Conservation (phyloP, 352 stramenopile species). For the Pythium biforme region DNA sequence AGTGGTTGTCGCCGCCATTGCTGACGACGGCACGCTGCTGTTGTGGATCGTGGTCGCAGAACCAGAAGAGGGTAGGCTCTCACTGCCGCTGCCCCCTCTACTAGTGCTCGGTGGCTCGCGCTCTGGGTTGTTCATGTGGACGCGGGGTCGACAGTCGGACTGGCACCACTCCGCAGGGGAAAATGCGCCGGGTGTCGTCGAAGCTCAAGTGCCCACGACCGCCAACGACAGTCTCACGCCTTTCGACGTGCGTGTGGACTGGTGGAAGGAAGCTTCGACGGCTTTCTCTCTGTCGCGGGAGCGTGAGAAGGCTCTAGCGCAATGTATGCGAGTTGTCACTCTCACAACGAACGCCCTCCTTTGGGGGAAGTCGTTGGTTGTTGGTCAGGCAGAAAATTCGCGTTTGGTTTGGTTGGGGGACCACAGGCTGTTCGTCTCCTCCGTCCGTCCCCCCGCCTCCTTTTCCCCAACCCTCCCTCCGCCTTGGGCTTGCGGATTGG, state of each 20-base stretch:
- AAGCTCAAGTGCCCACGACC: neutral
- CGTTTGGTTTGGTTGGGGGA: constrained; percentile 22
- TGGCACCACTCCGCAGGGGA: too few species aligned
- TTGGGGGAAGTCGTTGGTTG: constrained; percentile 22
- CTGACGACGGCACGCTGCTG: constrained; percentile 17
- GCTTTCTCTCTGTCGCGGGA: neutral
- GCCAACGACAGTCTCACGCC: neutral
- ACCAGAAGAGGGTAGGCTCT: constrained; percentile 14
- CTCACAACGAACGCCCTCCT: constrained; percentile 22
- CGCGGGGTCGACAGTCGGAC: too few species aligned
- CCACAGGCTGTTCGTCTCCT: constrained; percentile 7
- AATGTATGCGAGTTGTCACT: constrained; percentile 31
- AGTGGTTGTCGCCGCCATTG: constrained; percentile 18
- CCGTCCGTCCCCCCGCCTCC: neutral
- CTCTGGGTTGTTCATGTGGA: constrained; percentile 13
- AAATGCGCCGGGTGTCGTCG: too few species aligned
- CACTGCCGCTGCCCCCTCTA: neutral
- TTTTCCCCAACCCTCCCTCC: constrained; percentile 8
- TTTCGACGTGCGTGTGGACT: neutral
- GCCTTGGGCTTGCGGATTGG: neutral
- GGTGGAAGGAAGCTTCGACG: neutral
- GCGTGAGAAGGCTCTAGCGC: neutral
- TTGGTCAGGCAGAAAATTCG: constrained; percentile 30
- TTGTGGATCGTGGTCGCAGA: constrained; percentile 7
- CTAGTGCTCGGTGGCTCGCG: neutral